Conservation (phyloP, 1,139 yeast genomes). For the Protomyces arabidopsidicola region DNA sequence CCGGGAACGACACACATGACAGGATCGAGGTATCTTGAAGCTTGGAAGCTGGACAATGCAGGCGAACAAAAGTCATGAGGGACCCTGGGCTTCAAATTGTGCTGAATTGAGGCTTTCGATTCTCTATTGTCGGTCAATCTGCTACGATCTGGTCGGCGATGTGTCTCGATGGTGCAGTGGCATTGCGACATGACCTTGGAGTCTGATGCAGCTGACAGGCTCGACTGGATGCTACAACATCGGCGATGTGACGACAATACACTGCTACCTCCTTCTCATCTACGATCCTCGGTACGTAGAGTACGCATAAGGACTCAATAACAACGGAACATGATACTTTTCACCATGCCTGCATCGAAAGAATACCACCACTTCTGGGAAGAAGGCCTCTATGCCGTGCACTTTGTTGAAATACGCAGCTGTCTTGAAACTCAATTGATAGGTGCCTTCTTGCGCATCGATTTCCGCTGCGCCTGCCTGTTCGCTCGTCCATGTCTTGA, state of each 20-base stretch:
- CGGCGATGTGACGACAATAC: too few species aligned
- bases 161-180: too few species aligned
- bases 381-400: constrained; percentile 27
- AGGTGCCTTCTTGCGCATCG: constrained; percentile 9
- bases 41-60: constrained; percentile 10
- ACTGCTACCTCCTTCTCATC: neutral
- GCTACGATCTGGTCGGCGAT: too few species aligned
- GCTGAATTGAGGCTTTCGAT: too few species aligned
- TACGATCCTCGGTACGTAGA: constrained; percentile 84
- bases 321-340: constrained; percentile 82
- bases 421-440: constrained; percentile 24
- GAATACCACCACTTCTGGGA: constrained; percentile 31
- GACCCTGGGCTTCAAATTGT: neutral
- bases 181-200: too few species aligned
- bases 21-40: constrained; percentile 9
- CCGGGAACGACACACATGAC: constrained; percentile 11
- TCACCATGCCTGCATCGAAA: constrained; percentile 34
- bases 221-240: too few species aligned
- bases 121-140: too few species aligned
- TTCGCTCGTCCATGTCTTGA: constrained; percentile 12
- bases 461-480: neutral
- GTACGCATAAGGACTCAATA: constrained; percentile 76
- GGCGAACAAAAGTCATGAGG: neutral
- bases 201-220: too few species aligned
- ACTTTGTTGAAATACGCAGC: constrained; percentile 14